Percentiles rank a stretch among this genome's conserved stretches.
phyloP scores from a whole-genome alignment of 345 rosid genomes.

The Melaleuca quinquenervia region DNA sequence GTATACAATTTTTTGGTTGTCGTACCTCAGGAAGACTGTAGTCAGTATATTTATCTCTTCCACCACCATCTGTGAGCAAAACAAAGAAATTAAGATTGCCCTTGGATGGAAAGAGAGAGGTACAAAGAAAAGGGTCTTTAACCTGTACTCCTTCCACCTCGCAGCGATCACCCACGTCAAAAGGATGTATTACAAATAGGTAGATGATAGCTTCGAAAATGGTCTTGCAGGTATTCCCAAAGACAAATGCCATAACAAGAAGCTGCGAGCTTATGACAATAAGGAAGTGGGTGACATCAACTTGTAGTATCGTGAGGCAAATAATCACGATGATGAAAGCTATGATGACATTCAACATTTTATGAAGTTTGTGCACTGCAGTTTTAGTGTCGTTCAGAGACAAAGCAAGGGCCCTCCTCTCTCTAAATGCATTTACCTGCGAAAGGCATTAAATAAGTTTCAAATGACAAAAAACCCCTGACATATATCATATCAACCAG shows the following conservation, averaged over 20 bases:
- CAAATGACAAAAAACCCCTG: neutral
- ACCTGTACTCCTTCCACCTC: constrained; percentile 41
- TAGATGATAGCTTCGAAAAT: constrained; percentile 45
- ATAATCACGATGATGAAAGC: constrained; percentile 19
- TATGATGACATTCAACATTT: constrained; percentile 21
- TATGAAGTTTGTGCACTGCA: constrained; percentile 37
- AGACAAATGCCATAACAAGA: constrained; percentile 27
- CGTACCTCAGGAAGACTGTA: constrained; percentile 30
- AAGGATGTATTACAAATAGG: constrained; percentile 38
- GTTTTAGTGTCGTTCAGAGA: constrained; percentile 42
- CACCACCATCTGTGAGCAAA: constrained; percentile 22
- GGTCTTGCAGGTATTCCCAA: constrained; percentile 39
- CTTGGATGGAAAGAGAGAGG: neutral
- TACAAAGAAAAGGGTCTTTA: neutral
- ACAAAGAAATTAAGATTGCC: neutral
- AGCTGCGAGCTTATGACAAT: constrained; percentile 39
- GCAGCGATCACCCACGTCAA: constrained; percentile 39
- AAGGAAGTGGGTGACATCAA: constrained; percentile 25
- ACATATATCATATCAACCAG: neutral
- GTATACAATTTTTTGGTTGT: constrained; percentile 31
- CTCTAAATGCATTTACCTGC: constrained; percentile 28
- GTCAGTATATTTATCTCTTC: constrained; percentile 46
- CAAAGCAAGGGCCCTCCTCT: constrained; percentile 33
- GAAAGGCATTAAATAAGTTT: neutral
- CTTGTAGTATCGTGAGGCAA: constrained; percentile 31